A percentile compares a stretch with the other conserved stretches of the same genome.
These are phyloP conservation scores for Pythium apleroticum DNA, from an alignment of 352 stramenopile species.

Conservation along the genomic window DNA sequence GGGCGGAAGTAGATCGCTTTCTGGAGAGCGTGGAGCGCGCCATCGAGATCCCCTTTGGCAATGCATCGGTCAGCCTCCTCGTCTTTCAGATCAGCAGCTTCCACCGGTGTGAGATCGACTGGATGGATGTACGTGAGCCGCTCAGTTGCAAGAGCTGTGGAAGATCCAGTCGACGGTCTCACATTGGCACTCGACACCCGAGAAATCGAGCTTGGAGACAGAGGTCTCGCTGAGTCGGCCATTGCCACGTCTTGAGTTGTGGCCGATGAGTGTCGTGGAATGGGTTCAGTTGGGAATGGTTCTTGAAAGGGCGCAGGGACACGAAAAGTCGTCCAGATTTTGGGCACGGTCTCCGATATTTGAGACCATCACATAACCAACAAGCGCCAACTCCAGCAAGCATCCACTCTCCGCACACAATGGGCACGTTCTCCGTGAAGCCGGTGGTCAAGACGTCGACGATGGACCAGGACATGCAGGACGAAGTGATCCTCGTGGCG, in stretches of 20 bases:
- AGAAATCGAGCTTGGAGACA: conserved; percentile 6
- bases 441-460: conserved; percentile 87
- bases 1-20: conserved; percentile 79
- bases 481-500: conserved; percentile 79
- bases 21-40: conserved; percentile 55
- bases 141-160: not conserved
- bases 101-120: conserved; percentile 46
- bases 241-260: not conserved
- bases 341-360: conserved; percentile 2
- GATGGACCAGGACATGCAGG: conserved; percentile 85
- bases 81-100: conserved; percentile 49
- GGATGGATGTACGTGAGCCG: conserved; percentile 17
- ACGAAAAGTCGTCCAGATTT: not conserved
- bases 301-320: not conserved
- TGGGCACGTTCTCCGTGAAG: conserved; percentile 63
- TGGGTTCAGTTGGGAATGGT: not conserved
- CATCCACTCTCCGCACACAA: conserved; percentile 14
- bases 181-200: conserved; percentile 1
- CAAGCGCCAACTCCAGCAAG: not conserved
- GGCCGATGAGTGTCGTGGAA: not conserved
- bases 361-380: not conserved
- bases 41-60: conserved; percentile 37
- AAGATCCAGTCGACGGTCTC: not conserved
- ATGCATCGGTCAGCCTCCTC: conserved; percentile 44
- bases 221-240: not conserved